Percentiles rank a stretch among this genome's conserved stretches.
These are phyloP conservation scores for Acaromyces ingoldii DNA, from an alignment of 1,284 basidiomycete species.

Conservation along the genomic window DNA sequence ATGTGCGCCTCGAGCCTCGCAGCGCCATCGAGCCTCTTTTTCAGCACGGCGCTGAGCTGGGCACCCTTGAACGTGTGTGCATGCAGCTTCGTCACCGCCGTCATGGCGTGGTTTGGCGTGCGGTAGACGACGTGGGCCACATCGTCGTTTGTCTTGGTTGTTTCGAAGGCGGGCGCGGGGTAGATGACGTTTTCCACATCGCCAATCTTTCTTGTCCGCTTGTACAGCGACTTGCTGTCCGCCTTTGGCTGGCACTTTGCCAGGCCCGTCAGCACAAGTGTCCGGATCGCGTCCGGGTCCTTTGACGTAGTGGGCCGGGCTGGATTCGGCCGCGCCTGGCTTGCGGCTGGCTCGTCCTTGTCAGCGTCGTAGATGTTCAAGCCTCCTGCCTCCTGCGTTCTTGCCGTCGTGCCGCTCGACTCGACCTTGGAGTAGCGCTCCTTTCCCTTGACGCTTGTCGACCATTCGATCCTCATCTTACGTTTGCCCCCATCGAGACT, in stretches of 20 bases:
- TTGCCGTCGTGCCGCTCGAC: not conserved
- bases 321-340: not conserved
- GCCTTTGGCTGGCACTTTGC: slow-evolving; percentile 30
- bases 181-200: slow-evolving; percentile 47
- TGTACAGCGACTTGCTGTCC: slow-evolving; percentile 45
- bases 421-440: not conserved
- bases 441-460: slow-evolving; percentile 19
- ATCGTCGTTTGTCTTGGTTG: slow-evolving; percentile 21
- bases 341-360: slow-evolving; percentile 13
- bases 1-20: slow-evolving; percentile 57
- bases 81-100: slow-evolving; percentile 76
- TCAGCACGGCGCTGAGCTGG: slow-evolving; percentile 79
- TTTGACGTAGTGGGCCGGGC: slow-evolving; percentile 8
- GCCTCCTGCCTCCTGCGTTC: no score
- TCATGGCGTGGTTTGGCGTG: slow-evolving; percentile 65
- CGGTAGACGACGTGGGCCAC: slow-evolving; percentile 71
- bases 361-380: not conserved
- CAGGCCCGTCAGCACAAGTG: slow-evolving; percentile 43
- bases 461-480: slow-evolving; percentile 40
- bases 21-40: slow-evolving; percentile 69
- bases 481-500: slow-evolving; percentile 39
- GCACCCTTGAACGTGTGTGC: slow-evolving; percentile 89
- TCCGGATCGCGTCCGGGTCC: slow-evolving; percentile 42
- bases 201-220: slow-evolving; percentile 46
- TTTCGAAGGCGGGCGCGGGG: slow-evolving; percentile 11